Evolutionary conservation across 495 filamentous ascomycete species (phyloP).

Genomic region (Hypoxylon lenormandii): DNA sequence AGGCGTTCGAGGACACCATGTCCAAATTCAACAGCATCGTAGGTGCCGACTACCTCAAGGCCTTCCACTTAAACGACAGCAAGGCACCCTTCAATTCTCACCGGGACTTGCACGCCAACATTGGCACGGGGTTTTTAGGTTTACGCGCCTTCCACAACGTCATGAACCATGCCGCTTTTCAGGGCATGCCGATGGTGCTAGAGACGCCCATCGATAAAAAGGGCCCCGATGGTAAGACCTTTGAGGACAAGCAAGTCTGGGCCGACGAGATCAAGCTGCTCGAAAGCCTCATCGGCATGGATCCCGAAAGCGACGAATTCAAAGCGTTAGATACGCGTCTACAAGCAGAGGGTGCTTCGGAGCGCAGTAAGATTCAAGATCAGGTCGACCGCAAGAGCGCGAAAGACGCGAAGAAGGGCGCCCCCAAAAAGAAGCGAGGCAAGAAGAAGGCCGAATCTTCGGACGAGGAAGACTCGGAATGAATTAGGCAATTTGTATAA

Average conservation of each 20-base stretch:
- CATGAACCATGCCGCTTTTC: constrained; percentile 82
- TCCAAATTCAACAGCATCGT: constrained; percentile 81
- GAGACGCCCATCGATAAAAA: constrained; percentile 89
- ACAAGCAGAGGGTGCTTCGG: constrained; percentile 72
- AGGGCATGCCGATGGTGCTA: constrained; percentile 87
- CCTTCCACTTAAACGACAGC: constrained; percentile 91
- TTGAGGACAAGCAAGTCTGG: constrained; percentile 82
- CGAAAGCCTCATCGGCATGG: constrained; percentile 86
- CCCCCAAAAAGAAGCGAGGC: constrained; percentile 48
- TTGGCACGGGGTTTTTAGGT: constrained; percentile 91
- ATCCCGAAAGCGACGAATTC: constrained; percentile 77
- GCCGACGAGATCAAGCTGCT: constrained; percentile 88
- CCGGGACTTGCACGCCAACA: constrained; percentile 91
- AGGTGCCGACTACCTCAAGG: constrained; percentile 80
- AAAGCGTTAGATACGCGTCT: constrained; percentile 70
- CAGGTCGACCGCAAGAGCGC: constrained; percentile 78
- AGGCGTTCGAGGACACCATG: constrained; percentile 78
- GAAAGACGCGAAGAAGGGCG: constrained; percentile 63
- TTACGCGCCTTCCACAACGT: constrained; percentile 89
- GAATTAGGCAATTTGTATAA: not conserved
- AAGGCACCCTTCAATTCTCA: constrained; percentile 84
- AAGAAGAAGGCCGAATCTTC: constrained; percentile 51
- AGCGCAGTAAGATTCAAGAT: constrained; percentile 78
- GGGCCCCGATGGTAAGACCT: constrained; percentile 64
- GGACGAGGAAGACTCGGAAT: constrained; percentile 58